phyloP scores from a whole-genome alignment of 2,329 filamentous ascomycete genomes.

The Pseudovirgaria hyperparasitica region DNA sequence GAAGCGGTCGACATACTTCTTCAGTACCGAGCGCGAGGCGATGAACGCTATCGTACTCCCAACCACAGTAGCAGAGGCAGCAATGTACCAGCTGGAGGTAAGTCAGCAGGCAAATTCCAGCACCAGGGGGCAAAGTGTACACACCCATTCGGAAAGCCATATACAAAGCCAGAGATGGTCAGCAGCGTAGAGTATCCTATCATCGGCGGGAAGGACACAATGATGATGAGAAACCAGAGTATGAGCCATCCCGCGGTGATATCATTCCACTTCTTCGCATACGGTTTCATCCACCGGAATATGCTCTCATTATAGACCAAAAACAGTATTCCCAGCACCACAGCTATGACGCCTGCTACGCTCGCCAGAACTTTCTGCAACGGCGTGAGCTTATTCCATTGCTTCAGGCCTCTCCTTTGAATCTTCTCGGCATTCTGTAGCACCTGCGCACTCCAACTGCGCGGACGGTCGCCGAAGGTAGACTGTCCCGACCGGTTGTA shows the following conservation, averaged over 20 bases:
- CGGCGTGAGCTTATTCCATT: slow-evolving; percentile 44
- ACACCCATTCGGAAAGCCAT: slow-evolving; percentile 59
- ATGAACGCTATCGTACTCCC: slow-evolving; percentile 73
- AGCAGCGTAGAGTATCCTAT: slow-evolving; percentile 75
- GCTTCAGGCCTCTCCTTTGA: slow-evolving; percentile 31
- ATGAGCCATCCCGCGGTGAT: slow-evolving; percentile 60
- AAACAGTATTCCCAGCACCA: slow-evolving; percentile 51
- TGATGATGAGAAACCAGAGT: slow-evolving; percentile 61
- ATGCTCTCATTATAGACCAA: slow-evolving; percentile 69
- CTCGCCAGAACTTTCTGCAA: slow-evolving; percentile 50
- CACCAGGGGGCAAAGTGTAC: slow-evolving; percentile 29
- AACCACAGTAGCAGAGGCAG: slow-evolving; percentile 61
- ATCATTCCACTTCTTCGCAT: slow-evolving; percentile 65
- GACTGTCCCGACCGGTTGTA: too few species aligned
- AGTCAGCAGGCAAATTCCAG: slow-evolving; percentile 3
- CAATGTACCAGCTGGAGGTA: slow-evolving; percentile 64
- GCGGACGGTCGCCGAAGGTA: slow-evolving; percentile 18
- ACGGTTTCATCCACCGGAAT: slow-evolving; percentile 60
- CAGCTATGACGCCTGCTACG: slow-evolving; percentile 35
- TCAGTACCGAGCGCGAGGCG: slow-evolving; percentile 65
- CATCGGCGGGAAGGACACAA: slow-evolving; percentile 72
- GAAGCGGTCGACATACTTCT: slow-evolving; percentile 63
- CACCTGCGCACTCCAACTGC: slow-evolving; percentile 27
- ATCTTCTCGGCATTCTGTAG: slow-evolving; percentile 31
- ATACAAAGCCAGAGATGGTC: slow-evolving; percentile 58